These are phyloP conservation scores for Aureoboletus auriporus DNA, from an alignment of 768 basidiomycete genomes.

Conservation along the genomic window DNA sequence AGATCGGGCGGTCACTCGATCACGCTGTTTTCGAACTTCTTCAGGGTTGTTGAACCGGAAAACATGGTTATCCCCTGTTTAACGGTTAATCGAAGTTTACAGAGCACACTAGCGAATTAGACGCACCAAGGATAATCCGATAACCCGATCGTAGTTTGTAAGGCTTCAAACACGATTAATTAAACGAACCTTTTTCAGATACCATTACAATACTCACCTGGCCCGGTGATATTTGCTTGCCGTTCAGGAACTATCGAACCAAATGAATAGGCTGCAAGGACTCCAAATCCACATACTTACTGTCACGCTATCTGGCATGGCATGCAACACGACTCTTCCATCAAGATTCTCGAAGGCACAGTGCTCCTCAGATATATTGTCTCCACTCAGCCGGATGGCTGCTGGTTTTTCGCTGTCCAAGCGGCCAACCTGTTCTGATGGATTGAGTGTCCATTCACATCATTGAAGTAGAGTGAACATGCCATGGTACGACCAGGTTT, in stretches of 20 bases:
- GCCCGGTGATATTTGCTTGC: slow-evolving; percentile 75
- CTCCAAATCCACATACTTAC: slow-evolving; percentile 40
- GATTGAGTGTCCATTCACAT: slow-evolving; percentile 12
- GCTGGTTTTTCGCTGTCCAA: slow-evolving; percentile 77
- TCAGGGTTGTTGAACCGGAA: slow-evolving; percentile 97
- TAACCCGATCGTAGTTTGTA: slow-evolving; percentile 91
- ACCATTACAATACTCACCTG: slow-evolving; percentile 47
- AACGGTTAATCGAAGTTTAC: slow-evolving; percentile 2
- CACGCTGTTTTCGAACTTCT: slow-evolving; percentile 87
- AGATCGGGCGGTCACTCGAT: slow-evolving; percentile 73
- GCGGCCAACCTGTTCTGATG: slow-evolving; percentile 65
- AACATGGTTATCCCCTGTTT: slow-evolving; percentile 90
- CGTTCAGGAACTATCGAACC: slow-evolving; percentile 77
- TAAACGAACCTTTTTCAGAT: slow-evolving; percentile 1
- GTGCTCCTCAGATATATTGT: slow-evolving; percentile 89
- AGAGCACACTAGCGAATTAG: not conserved
- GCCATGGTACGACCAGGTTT: slow-evolving; percentile 81
- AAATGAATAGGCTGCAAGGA: slow-evolving; percentile 11
- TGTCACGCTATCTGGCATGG: slow-evolving; percentile 77
- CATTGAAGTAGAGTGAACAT: slow-evolving; percentile 22
- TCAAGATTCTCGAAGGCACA: slow-evolving; percentile 87
- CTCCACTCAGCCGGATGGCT: slow-evolving; percentile 89
- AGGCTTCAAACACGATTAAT: slow-evolving; percentile 37
- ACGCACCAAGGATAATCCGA: slow-evolving; percentile 88
- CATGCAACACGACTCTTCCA: slow-evolving; percentile 79